Evolutionary conservation across 177 flowering plant genomes (phyloP).

Genomic region (Tripterygium wilfordii): DNA sequence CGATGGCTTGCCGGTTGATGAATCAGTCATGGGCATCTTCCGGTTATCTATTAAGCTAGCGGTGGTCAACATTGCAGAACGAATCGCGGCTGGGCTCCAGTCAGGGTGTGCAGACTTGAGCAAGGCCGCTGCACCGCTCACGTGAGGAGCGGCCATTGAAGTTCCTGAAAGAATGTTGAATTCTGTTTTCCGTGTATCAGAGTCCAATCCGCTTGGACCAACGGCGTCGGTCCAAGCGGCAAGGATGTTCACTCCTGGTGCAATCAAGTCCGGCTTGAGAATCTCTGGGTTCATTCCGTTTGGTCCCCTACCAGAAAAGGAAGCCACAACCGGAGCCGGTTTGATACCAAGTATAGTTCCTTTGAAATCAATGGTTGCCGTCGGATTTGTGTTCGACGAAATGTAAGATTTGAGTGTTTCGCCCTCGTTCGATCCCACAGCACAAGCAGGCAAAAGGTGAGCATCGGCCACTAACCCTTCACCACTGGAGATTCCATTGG

Average conservation of each 20-base stretch:
- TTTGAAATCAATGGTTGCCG: slow-evolving; percentile 56
- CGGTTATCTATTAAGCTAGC: slow-evolving; percentile 46
- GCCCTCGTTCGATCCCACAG: slow-evolving; percentile 68
- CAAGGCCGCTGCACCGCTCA: slow-evolving; percentile 85
- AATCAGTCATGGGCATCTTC: slow-evolving; percentile 48
- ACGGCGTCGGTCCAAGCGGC: slow-evolving; percentile 87
- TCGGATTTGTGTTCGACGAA: slow-evolving; percentile 33
- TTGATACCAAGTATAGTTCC: slow-evolving; percentile 73
- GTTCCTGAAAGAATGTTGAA: slow-evolving; percentile 93
- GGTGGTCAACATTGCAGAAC: slow-evolving; percentile 94
- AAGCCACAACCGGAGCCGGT: slow-evolving; percentile 88
- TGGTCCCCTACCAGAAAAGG: slow-evolving; percentile 83
- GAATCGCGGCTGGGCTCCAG: slow-evolving; percentile 80
- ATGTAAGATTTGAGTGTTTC: slow-evolving; percentile 49
- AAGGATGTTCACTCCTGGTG: slow-evolving; percentile 90
- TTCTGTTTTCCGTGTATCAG: slow-evolving; percentile 62
- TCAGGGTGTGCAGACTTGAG: slow-evolving; percentile 77
- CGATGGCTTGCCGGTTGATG: slow-evolving; percentile 58
- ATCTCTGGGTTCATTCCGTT: slow-evolving; percentile 67
- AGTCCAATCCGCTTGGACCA: slow-evolving; percentile 75
- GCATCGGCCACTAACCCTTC: slow-evolving; percentile 92
- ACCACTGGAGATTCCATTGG: slow-evolving; percentile 69
- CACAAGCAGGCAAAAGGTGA: slow-evolving; percentile 78
- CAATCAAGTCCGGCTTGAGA: slow-evolving; percentile 88
- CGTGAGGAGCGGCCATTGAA: slow-evolving; percentile 94